Evolutionary conservation across 208 protist genomes (phyloP).

Genomic region (Crithidia acanthocephali): DNA sequence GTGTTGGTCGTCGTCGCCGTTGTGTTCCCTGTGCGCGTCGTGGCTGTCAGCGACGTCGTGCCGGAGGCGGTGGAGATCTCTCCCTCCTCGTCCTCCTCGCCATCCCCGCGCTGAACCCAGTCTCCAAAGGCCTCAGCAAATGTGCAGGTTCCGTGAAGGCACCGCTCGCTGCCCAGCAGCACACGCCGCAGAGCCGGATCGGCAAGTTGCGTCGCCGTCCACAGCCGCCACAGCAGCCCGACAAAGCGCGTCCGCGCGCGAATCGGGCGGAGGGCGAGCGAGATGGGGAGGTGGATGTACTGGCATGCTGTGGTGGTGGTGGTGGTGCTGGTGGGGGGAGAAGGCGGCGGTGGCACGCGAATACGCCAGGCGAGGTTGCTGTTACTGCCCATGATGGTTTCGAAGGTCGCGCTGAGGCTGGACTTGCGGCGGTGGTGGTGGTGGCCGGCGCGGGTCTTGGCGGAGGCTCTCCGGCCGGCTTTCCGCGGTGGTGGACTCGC

Average conservation of each 20-base stretch:
- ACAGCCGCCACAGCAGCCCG: constrained; percentile 70
- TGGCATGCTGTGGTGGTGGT: background rate
- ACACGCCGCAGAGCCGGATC: constrained; percentile 28
- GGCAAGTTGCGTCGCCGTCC: constrained; percentile 37
- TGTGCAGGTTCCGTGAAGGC: constrained; percentile 24
- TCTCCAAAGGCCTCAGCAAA: constrained; percentile 34
- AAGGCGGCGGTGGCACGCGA: constrained; percentile 4
- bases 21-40: background rate
- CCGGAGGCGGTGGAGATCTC: background rate
- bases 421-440: background rate
- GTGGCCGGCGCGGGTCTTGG: too few relatives aligned
- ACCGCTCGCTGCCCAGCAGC: constrained; percentile 18
- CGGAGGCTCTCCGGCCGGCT: background rate
- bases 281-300: constrained; percentile 36
- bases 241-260: constrained; percentile 59
- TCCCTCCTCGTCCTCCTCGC: background rate
- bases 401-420: background rate
- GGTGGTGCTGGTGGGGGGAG: background rate
- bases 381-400: background rate
- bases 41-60: background rate
- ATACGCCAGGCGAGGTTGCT: background rate
- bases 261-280: constrained; percentile 53
- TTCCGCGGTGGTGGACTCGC: background rate
- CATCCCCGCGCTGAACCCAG: background rate
- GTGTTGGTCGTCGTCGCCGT: too few relatives aligned